Percentiles rank a stretch among this genome's conserved stretches.
Evolutionary conservation across 2,329 filamentous ascomycete genomes (phyloP).

Genomic region (Alternaria sp.): DNA sequence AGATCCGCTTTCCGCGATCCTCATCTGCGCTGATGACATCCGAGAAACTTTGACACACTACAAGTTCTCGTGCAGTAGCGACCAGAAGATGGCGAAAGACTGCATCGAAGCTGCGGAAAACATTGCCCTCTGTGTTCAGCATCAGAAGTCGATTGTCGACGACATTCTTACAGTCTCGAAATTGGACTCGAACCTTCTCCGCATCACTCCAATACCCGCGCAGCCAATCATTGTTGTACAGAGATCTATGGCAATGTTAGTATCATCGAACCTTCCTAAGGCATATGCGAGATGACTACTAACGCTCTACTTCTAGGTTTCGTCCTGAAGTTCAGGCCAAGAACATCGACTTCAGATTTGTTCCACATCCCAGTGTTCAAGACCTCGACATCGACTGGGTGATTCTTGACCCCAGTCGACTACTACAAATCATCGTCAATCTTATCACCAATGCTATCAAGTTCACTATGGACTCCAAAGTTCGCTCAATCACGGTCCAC

Average conservation of each 20-base stretch:
- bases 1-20: conserved; percentile 44
- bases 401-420: conserved; percentile 53
- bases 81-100: conserved; percentile 28
- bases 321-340: conserved; percentile 46
- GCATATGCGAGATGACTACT: neutral
- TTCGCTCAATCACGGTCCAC: conserved; percentile 51
- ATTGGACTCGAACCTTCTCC: conserved; percentile 42
- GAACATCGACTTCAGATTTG: conserved; percentile 41
- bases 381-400: conserved; percentile 52
- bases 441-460: conserved; percentile 60
- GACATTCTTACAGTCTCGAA: conserved; percentile 49
- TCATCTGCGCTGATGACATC: conserved; percentile 48
- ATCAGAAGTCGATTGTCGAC: conserved; percentile 49
- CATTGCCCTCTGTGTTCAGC: conserved; percentile 54
- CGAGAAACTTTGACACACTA: conserved; percentile 36
- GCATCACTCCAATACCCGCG: conserved; percentile 51
- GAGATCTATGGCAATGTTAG: conserved; percentile 49
- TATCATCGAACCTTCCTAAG: neutral
- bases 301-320: conserved; percentile 21
- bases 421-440: conserved; percentile 55
- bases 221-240: conserved; percentile 49
- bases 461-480: conserved; percentile 52
- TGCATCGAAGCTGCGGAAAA: conserved; percentile 48
- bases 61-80: conserved; percentile 23
- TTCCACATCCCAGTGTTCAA: conserved; percentile 48